These are phyloP conservation scores for Ustilago lituana DNA, from an alignment of 1,284 basidiomycete species.

Conservation along the genomic window DNA sequence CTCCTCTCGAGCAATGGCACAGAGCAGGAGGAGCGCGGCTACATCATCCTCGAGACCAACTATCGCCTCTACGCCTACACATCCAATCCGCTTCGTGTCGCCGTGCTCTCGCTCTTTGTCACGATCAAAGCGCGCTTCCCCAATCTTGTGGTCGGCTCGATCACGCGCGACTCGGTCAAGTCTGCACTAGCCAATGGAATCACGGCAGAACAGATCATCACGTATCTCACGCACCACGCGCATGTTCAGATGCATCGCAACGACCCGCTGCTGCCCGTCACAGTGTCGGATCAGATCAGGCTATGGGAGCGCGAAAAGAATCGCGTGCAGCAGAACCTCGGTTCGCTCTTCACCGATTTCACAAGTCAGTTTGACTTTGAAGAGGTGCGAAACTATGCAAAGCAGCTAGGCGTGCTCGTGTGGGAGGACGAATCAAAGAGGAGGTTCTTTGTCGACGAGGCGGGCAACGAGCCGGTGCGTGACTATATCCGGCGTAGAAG, in stretches of 20 bases:
- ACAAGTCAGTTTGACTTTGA: slow-evolving; percentile 86
- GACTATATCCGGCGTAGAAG: slow-evolving; percentile 56
- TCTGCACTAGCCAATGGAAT: slow-evolving; percentile 93
- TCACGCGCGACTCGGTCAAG: slow-evolving; percentile 94
- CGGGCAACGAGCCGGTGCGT: slow-evolving; percentile 70
- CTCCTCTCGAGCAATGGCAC: slow-evolving; percentile 46
- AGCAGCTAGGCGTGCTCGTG: slow-evolving; percentile 80
- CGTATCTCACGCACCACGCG: slow-evolving; percentile 91
- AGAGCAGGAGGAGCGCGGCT: slow-evolving; percentile 73
- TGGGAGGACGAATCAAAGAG: slow-evolving; percentile 79
- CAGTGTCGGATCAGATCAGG: slow-evolving; percentile 96
- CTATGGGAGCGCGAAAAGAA: slow-evolving; percentile 98
- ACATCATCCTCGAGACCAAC: slow-evolving; percentile 97
- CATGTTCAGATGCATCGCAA: slow-evolving; percentile 98
- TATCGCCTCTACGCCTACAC: slow-evolving; percentile 99
- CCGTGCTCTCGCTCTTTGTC: slow-evolving; percentile 93
- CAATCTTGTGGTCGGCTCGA: slow-evolving; percentile 91
- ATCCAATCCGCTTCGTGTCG: slow-evolving; percentile 93
- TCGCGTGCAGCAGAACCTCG: slow-evolving; percentile 74
- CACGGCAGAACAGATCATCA: slow-evolving; percentile 95
- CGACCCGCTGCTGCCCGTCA: slow-evolving; percentile 88
- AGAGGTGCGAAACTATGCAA: slow-evolving; percentile 84
- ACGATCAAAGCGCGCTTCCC: slow-evolving; percentile 92
- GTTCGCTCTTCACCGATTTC: slow-evolving; percentile 81
- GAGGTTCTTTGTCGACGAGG: slow-evolving; percentile 83